A percentile compares a stretch with the other conserved stretches of the same genome.
phyloP scores from a whole-genome alignment of 768 basidiomycete species.

The Leccinum subgranulosum region DNA sequence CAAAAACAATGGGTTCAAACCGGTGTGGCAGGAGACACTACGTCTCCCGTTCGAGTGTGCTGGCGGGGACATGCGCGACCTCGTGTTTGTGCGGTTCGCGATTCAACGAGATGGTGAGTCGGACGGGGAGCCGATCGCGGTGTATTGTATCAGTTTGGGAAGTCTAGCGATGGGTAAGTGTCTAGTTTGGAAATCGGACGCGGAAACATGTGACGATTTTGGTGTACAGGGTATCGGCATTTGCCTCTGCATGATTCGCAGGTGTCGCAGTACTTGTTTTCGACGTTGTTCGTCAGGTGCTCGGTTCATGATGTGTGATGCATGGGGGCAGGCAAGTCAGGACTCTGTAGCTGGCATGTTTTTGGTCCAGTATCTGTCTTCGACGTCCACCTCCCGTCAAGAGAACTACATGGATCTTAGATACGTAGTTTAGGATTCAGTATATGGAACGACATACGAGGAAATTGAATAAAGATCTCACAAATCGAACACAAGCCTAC shows the following conservation, averaged over 20 bases:
- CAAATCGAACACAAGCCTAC: too few relatives aligned
- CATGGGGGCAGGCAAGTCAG: not conserved
- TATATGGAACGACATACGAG: too few relatives aligned
- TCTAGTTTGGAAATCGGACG: not conserved
- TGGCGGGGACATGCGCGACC: slow-evolving; percentile 65
- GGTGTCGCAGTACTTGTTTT: slow-evolving; percentile 86
- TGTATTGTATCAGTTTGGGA: slow-evolving; percentile 71
- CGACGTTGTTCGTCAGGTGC: slow-evolving; percentile 84
- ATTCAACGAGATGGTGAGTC: slow-evolving; percentile 64
- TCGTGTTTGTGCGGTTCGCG: slow-evolving; percentile 80
- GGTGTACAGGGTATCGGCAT: slow-evolving; percentile 75
- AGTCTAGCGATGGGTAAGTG: slow-evolving; percentile 68
- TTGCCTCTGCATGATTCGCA: slow-evolving; percentile 86
- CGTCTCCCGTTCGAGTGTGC: slow-evolving; percentile 73
- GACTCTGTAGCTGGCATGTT: not conserved
- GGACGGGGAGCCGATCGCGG: slow-evolving; percentile 64
- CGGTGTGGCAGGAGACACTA: slow-evolving; percentile 73
- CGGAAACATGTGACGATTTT: not conserved
- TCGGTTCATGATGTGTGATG: slow-evolving; percentile 37
- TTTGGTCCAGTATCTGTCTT: not conserved
- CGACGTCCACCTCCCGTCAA: not conserved
- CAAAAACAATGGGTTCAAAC: slow-evolving; percentile 91
- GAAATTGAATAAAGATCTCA: too few relatives aligned
- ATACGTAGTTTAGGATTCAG: too few relatives aligned
- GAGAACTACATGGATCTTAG: too few relatives aligned